Conservation (phyloP, 2,329 filamentous ascomycete species). For the Ophiocordyceps australis region DNA sequence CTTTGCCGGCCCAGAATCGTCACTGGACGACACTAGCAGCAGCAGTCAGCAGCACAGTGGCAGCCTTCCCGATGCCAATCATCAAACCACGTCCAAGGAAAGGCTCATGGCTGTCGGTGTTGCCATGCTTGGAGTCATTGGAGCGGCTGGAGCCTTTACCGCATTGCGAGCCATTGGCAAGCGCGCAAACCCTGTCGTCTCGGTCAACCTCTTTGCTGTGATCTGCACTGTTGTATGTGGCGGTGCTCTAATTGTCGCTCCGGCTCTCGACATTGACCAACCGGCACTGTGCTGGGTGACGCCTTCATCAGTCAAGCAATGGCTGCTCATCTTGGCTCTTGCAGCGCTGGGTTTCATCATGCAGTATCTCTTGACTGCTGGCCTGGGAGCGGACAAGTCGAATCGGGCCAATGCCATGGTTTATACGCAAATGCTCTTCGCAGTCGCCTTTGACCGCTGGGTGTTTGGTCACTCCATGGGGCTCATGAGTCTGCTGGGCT, state of each 20-base stretch:
- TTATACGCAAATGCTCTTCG: conserved; percentile 39
- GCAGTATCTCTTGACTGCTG: conserved; percentile 72
- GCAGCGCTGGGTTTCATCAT: conserved; percentile 63
- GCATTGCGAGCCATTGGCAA: conserved; percentile 65
- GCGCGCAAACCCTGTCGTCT: conserved; percentile 65
- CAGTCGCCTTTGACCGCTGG: conserved; percentile 30
- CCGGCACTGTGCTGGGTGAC: conserved; percentile 25
- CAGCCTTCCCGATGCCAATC: conserved; percentile 12
- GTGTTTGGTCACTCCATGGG: conserved; percentile 33
- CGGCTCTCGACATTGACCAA: conserved; percentile 23
- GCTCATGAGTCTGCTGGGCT: conserved; percentile 27
- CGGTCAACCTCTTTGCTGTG: conserved; percentile 66
- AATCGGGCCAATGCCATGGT: conserved; percentile 39
- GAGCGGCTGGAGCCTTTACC: conserved; percentile 56
- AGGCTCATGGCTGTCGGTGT: conserved; percentile 52
- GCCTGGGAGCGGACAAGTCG: conserved; percentile 52
- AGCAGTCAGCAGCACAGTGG: conserved; percentile 1
- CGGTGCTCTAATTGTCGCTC: conserved; percentile 34
- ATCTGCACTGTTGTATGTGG: conserved; percentile 52
- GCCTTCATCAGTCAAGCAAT: conserved; percentile 29
- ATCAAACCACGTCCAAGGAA: conserved; percentile 36
- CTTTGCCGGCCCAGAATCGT: conserved; percentile 15
- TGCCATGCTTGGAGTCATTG: conserved; percentile 60
- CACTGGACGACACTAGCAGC: conserved; percentile 4
- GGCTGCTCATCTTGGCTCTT: conserved; percentile 48